Base-by-base conservation (phyloP, 441 rosid genomes). In the Adansonia grandidieri region DNA sequence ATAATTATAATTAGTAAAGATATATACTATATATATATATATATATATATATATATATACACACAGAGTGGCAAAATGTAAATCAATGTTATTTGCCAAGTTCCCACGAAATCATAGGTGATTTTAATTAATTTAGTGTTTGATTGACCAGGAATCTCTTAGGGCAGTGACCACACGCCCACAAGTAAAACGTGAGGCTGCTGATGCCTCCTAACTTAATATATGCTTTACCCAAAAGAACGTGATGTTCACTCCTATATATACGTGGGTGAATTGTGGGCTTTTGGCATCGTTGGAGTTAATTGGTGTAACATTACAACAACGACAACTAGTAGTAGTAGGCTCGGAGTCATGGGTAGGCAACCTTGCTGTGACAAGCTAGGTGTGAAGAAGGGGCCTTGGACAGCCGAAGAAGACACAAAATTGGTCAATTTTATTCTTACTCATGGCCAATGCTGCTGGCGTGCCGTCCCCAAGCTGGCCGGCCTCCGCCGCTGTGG, bases 401-500 rank as follows among this genome's bases (percentile, higher is more conserved):
- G 95, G 95, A 86, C 93, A 1, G 88, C 86, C 2, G 93, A 89
- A 67, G 95, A 91, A 77, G 93, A 91, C 84, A 82, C 78, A 69
- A 89, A 89, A 78, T 86, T 91, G 77, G 88, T 91, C 79, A 88
- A 84, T 78, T 91, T 91, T 75, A 72, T 89, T 62, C 84, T 88
- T 77, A 87, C 87, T 61, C 87, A 83, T 65, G 89, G 91, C 77
- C 92, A 90, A 60, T 91, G 95, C 78, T 91, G 95, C 82, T 91
- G 95, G 95, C 88, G 93, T 0, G 91, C 88, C 9, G 88, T 88
- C 54, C 95, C 95, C 0, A 89, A 86, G 79, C 90, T 89, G 45
- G 91, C 95, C 4, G 92, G 90, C 11, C 85, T 89, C 79, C 89
- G 87, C 40, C 93, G 93, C 57, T 89, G 95, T 10, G 95, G 95